Base-by-base conservation (phyloP, 2,329 filamentous ascomycete genomes). In the Phaeosphaeriaceae sp. region DNA sequence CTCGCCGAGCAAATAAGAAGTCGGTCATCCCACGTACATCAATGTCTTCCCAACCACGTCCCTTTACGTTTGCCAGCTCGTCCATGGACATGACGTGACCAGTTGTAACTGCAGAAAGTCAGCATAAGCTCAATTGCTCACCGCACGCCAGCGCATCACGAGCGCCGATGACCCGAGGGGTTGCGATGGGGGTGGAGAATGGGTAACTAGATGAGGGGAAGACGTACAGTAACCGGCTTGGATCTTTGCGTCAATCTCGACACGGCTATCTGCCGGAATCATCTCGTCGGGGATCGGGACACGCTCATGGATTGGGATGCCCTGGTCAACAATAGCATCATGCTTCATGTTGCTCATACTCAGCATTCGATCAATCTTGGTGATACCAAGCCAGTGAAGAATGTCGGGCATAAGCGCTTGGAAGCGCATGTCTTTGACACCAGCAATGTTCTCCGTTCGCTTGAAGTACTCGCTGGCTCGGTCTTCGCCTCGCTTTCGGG, bases 231-330 rank as follows among this genome's bases (percentile, higher is more conserved):
- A 89, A 21, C 88, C 95, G 60, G 94, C 93, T 69, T 94, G 95
- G 75, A 98, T 97, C 83, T 98, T 98, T 58, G 95, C 95, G 78
- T 98, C 95, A 73, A 98, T 99, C 79, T 99, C 95, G n/a, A 98
- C 95, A 66, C 94, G 85, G 53, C 93, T 96, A 79, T 98, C 95
- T 62, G 89, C 91, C 13, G 95, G 95, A 69, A 98, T 97, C 86
- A 95, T 88, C 31, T 95, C 91, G 65, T 96, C 92, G 3, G 94
- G 95, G 63, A 98, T 92, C 60, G 96, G 93, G 48, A 98, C 89
- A 60, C 93, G 87, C 80, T 97, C 93, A 70, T 90, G 85, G 68
- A 97, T 97, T 27, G 92, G 91, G 67, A 93, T 93, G 56, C 91
- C 91, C 81, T 93, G 91, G 57, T 88, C 86, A 53, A 95, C 91